phyloP scores from a whole-genome alignment of 176 grass and related monocot species.

The Olyra latifolia region DNA sequence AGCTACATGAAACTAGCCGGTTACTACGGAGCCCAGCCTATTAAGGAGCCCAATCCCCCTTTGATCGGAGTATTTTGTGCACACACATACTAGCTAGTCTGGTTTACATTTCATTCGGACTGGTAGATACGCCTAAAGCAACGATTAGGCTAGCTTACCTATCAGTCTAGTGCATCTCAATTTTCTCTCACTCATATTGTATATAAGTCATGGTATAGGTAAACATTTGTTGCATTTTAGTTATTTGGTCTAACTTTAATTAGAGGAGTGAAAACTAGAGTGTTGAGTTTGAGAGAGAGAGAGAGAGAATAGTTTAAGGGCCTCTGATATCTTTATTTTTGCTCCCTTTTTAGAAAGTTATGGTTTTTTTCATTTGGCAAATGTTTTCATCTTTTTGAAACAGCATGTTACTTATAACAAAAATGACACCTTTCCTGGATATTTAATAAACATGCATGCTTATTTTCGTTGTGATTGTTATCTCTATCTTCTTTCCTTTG shows the following conservation, averaged over 20 bases:
- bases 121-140: slow-evolving; percentile 14
- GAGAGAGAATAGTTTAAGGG: slow-evolving; percentile 31
- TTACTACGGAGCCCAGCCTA: not conserved
- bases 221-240: slow-evolving; percentile 20
- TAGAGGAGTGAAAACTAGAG: slow-evolving; percentile 10
- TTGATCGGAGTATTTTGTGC: slow-evolving; percentile 28
- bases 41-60: not conserved
- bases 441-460: slow-evolving; percentile 22
- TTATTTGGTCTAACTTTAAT: slow-evolving; percentile 42
- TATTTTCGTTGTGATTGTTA: slow-evolving; percentile 9
- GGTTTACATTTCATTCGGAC: slow-evolving; percentile 6
- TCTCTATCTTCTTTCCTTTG: not conserved
- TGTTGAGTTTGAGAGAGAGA: slow-evolving; percentile 1
- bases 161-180: slow-evolving; percentile 28
- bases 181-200: slow-evolving; percentile 19
- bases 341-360: slow-evolving; percentile 11
- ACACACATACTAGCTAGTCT: slow-evolving; percentile 40
- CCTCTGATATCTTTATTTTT: slow-evolving; percentile 26
- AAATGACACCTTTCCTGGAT: not conserved
- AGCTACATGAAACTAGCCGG: not conserved
- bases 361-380: slow-evolving; percentile 17
- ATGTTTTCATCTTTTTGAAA: slow-evolving; percentile 23
- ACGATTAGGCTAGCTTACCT: not conserved
- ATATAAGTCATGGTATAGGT: slow-evolving; percentile 30
- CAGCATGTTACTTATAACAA: slow-evolving; percentile 20